A percentile compares a stretch with the other conserved stretches of the same genome.
phyloP scores from a whole-genome alignment of 164 flowering plant genomes.

The Magnolia changhungtana region DNA sequence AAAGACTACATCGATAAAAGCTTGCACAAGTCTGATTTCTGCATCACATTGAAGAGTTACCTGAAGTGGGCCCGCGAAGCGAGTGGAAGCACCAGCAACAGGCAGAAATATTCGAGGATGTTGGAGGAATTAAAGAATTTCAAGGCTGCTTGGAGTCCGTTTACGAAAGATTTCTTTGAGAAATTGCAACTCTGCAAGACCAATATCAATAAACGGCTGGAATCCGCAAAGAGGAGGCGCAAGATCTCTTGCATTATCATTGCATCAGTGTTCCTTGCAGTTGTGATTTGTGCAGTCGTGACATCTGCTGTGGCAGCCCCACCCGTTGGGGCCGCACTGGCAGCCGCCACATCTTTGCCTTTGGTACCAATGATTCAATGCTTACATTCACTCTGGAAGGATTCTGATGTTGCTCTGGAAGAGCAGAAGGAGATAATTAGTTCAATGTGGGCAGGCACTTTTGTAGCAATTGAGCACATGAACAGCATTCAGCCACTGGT shows the following conservation, averaged over 20 bases:
- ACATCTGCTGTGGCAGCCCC: conserved; percentile 84
- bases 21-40: conserved; percentile 62
- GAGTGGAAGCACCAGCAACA: conserved; percentile 12
- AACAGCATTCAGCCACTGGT: conserved; percentile 61
- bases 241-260: too few relatives aligned
- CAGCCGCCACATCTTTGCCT: conserved; percentile 67
- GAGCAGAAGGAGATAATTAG: conserved; percentile 53
- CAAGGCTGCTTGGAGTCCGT: conserved; percentile 61
- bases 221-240: too few relatives aligned
- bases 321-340: conserved; percentile 67
- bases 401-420: conserved; percentile 49
- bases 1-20: conserved; percentile 76
- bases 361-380: conserved; percentile 76
- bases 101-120: conserved; percentile 30
- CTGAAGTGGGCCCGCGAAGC: conserved; percentile 58
- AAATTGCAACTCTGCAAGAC: conserved; percentile 48
- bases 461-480: conserved; percentile 57
- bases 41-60: conserved; percentile 56
- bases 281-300: too few relatives aligned
- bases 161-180: conserved; percentile 59
- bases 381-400: conserved; percentile 64
- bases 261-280: too few relatives aligned
- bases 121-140: conserved; percentile 52
- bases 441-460: conserved; percentile 57
- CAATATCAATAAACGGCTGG: too few relatives aligned